These are phyloP conservation scores for Lentinula novae-zelandiae DNA, from an alignment of 1,284 basidiomycete species.

Conservation along the genomic window DNA sequence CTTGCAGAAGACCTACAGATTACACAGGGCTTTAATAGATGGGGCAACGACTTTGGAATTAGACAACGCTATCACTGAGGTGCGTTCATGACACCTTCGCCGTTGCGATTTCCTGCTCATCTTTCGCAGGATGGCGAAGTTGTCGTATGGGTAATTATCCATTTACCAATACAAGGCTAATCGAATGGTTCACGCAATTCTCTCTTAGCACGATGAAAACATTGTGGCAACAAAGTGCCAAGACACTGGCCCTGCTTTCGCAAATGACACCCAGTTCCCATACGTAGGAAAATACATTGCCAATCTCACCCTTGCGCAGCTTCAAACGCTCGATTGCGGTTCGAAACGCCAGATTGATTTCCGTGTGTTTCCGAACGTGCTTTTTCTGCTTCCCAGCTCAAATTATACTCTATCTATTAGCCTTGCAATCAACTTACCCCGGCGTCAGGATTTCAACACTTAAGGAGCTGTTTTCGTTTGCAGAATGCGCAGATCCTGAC, in stretches of 20 bases:
- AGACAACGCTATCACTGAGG: constrained; percentile 74
- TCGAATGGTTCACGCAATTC: no score
- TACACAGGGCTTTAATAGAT: constrained; percentile 60
- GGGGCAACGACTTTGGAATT: constrained; percentile 75
- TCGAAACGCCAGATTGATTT: constrained; percentile 60
- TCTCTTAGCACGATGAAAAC: constrained; percentile 58
- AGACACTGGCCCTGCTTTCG: constrained; percentile 60
- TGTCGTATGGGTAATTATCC: constrained; percentile 49
- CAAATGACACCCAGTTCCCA: constrained; percentile 56
- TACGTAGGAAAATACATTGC: constrained; percentile 74
- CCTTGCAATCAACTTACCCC: constrained; percentile 61
- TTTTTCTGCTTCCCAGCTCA: background rate
- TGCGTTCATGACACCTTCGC: constrained; percentile 20
- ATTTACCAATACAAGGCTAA: background rate
- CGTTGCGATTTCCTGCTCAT: background rate
- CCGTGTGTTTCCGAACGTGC: constrained; percentile 40
- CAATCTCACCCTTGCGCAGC: constrained; percentile 73
- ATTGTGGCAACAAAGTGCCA: constrained; percentile 60
- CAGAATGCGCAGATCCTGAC: constrained; percentile 61
- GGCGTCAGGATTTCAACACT: constrained; percentile 70
- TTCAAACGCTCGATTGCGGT: constrained; percentile 77
- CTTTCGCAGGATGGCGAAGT: constrained; percentile 60
- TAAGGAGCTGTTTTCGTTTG: constrained; percentile 72
- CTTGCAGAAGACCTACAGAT: constrained; percentile 6
- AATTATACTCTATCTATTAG: constrained; percentile 28